Base-by-base conservation (phyloP, 2,329 filamentous ascomycete genomes). In the Alternaria metachromatica region DNA sequence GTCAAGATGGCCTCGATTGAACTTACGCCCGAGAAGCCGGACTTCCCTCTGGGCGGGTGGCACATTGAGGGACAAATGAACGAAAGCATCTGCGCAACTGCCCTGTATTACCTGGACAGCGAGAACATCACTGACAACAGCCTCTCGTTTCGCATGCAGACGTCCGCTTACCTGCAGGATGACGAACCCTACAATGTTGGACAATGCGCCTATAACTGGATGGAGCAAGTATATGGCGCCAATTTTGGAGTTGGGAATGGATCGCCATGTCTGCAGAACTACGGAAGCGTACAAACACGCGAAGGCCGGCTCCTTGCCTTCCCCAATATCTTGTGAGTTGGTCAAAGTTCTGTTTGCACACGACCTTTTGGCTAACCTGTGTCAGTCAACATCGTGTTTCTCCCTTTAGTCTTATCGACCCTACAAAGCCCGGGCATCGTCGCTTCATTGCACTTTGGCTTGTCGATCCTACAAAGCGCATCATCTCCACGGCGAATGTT, bases 71-170 rank as follows among this genome's bases (percentile, higher is more conserved):
- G 80, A 8, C 67, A 70, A 26, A 70, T 81, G 78, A 91, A 91
- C 68, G 89, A 92, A 75, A 86, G 86, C 65, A 90, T 92, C 41
- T 85, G 84, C 66, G 88, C 88, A 0, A 88, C 88, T 0, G 86
- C 88, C 0, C 79, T 91, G 18, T 89, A 88, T 76, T 89, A 89
- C 74, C 87, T 87, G 67, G 86, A 89, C 63, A 80, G 75, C 49
- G 83, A 88, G 0, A 92, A 92, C 73, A 85, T 90, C 55, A 85
- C 85, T 0, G 81, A 55, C 6, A 69, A 63, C 26, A 67, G 49
- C 21, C 67, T 75, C 9, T 67, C 67, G 0, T 73, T 75, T 28
- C 69, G 71, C 15, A 73, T 72, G 70, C 63, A 67, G 45, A 68
- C 66, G 5, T 55, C 59, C 3, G 33, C 28, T 5, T 48, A 65